Evolutionary conservation across 352 stramenopile species (phyloP).

Genomic region (Globisporangium mamillatum): DNA sequence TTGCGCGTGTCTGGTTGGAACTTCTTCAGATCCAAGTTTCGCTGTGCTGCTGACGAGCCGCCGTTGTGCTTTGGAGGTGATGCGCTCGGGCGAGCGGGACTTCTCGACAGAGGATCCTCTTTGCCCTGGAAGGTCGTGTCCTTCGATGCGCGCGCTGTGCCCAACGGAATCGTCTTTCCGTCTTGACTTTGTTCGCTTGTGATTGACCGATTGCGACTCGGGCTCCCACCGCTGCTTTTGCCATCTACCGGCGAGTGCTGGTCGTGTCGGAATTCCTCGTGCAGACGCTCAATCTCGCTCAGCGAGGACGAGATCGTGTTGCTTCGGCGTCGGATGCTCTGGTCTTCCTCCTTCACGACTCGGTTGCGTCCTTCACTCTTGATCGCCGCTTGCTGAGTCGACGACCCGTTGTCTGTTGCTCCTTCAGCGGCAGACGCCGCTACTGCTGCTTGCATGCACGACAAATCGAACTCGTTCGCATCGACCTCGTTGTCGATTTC

Average conservation of each 20-base stretch:
- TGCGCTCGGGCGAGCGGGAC: slow-evolving; percentile 4
- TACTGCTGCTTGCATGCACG: slow-evolving; percentile 26
- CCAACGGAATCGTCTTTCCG: slow-evolving; percentile 2
- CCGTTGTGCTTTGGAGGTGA: slow-evolving; percentile 14
- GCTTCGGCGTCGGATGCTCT: slow-evolving; percentile 22
- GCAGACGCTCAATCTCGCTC: slow-evolving; percentile 31
- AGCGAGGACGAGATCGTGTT: slow-evolving; percentile 39
- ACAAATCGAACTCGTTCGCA: slow-evolving; percentile 68
- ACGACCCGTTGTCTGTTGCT: slow-evolving; percentile 16
- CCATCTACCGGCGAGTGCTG: slow-evolving; percentile 11
- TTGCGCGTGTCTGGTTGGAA: slow-evolving; percentile 73
- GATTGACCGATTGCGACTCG: slow-evolving; percentile 1
- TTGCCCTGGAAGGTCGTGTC: slow-evolving; percentile 5
- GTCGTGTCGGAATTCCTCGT: slow-evolving; percentile 29
- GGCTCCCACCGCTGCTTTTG: background rate
- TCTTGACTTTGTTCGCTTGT: slow-evolving; percentile 4
- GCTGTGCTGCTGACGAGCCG: slow-evolving; percentile 3
- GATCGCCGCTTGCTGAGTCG: slow-evolving; percentile 4
- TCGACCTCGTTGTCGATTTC: slow-evolving; percentile 90
- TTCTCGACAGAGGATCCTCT: slow-evolving; percentile 9
- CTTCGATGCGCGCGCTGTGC: background rate
- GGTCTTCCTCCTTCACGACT: background rate
- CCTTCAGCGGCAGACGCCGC: slow-evolving; percentile 18
- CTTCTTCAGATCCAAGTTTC: slow-evolving; percentile 67
- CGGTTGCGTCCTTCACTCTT: slow-evolving; percentile 9